Percentiles rank a stretch among this genome's conserved stretches.
Conservation (phyloP, 805 yeast species). For the Kodamaea fukazawae region DNA sequence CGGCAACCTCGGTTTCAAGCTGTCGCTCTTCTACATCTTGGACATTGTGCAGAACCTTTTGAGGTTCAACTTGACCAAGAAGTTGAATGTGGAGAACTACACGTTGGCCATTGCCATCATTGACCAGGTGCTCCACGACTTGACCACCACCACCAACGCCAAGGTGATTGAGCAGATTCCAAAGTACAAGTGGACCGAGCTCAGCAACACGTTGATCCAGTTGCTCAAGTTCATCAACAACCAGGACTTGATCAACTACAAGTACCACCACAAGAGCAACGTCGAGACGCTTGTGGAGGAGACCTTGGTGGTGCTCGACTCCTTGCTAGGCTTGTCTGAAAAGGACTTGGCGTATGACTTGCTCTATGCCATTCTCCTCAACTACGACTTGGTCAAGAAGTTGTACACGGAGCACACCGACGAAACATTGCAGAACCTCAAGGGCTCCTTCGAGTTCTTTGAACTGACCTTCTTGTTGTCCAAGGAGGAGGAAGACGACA, state of each 20-base stretch:
- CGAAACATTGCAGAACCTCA: constrained; percentile 12
- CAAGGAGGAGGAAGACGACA: constrained; percentile 10
- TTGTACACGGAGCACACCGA: constrained; percentile 15
- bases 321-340: constrained; percentile 21
- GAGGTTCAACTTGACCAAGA: constrained; percentile 38
- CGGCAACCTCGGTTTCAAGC: constrained; percentile 24
- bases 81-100: constrained; percentile 30
- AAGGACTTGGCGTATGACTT: constrained; percentile 27
- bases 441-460: constrained; percentile 17
- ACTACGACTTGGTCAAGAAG: constrained; percentile 19
- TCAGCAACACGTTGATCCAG: constrained; percentile 27
- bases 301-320: constrained; percentile 19
- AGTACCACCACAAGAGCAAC: constrained; percentile 13
- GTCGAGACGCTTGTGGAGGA: constrained; percentile 25
- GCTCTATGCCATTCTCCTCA: constrained; percentile 27
- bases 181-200: constrained; percentile 29
- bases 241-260: constrained; percentile 17
- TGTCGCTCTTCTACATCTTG: constrained; percentile 31
- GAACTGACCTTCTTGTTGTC: constrained; percentile 17
- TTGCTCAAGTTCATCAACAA: constrained; percentile 29
- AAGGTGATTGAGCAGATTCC: background rate
- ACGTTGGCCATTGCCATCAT: constrained; percentile 26
- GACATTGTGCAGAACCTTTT: constrained; percentile 30
- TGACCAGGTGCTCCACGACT: constrained; percentile 21
- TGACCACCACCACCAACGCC: constrained; percentile 3